These are phyloP conservation scores for Inga leiocalycina DNA, from an alignment of 306 rosid genomes.

Conservation along the genomic window DNA sequence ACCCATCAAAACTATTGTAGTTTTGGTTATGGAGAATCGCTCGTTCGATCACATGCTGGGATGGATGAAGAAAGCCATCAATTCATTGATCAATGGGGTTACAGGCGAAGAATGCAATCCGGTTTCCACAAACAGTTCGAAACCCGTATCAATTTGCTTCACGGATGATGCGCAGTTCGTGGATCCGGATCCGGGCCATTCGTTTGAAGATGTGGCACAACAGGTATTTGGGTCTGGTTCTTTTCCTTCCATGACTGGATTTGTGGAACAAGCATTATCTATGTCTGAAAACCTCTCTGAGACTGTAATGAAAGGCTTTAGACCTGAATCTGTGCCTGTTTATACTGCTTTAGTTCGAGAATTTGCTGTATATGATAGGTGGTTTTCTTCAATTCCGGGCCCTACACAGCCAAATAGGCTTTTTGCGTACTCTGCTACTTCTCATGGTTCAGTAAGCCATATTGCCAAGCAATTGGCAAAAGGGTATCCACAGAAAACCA, in stretches of 20 bases:
- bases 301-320: constrained; percentile 92
- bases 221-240: constrained; percentile 87
- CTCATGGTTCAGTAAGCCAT: constrained; percentile 95
- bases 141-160: constrained; percentile 68
- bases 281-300: constrained; percentile 76
- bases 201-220: constrained; percentile 80
- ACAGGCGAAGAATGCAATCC: constrained; percentile 93
- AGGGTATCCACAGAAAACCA: constrained; percentile 95
- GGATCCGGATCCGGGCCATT: constrained; percentile 98
- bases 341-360: constrained; percentile 73
- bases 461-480: constrained; percentile 73
- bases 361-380: constrained; percentile 82
- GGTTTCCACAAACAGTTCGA: constrained; percentile 54
- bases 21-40: constrained; percentile 92
- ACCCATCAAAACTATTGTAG: constrained; percentile 86
- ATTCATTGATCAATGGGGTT: constrained; percentile 79
- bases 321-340: constrained; percentile 76
- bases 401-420: constrained; percentile 99
- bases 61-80: constrained; percentile 65
- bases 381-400: constrained; percentile 97
- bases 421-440: constrained; percentile 91
- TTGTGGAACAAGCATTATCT: constrained; percentile 90
- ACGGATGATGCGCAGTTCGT: constrained; percentile 87
- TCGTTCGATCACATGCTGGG: constrained; percentile 68
- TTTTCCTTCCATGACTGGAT: constrained; percentile 88